A percentile compares a stretch with the other conserved stretches of the same genome.
Evolutionary conservation across 352 stramenopile genomes (phyloP).

Genomic region (Phytopythium oedochilum): DNA sequence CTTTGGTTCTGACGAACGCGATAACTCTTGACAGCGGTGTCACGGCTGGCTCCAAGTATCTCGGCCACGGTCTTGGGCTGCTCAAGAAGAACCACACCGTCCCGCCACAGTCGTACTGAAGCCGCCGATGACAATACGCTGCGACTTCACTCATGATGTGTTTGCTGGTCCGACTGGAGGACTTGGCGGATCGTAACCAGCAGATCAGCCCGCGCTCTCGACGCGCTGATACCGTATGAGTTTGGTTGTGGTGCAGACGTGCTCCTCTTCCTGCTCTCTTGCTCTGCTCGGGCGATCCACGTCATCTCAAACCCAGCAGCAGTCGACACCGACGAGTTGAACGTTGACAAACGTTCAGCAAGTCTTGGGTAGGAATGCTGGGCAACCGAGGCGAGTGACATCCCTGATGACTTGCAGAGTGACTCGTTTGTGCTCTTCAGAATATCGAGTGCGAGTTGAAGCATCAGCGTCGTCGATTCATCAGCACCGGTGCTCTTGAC

Average conservation of each 20-base stretch:
- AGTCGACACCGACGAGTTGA: conserved; percentile 1
- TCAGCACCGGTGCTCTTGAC: conserved; percentile 1
- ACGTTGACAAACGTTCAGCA: conserved; percentile 8
- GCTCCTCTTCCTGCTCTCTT: background rate
- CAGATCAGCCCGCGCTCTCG: conserved; percentile 41
- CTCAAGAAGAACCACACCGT: conserved; percentile 77
- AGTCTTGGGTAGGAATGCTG: background rate
- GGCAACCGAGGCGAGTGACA: background rate
- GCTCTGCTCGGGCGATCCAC: background rate
- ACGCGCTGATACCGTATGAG: conserved; percentile 48
- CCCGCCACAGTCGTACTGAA: conserved; percentile 11
- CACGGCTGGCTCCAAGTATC: conserved; percentile 58
- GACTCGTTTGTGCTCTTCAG: conserved; percentile 5
- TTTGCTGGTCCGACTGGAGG: conserved; percentile 28
- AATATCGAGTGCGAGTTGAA: conserved; percentile 12
- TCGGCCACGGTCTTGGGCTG: conserved; percentile 66
- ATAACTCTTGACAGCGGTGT: conserved; percentile 24
- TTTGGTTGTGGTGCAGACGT: conserved; percentile 10
- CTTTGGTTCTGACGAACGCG: background rate
- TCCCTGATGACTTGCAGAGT: conserved; percentile 4
- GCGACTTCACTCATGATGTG: background rate
- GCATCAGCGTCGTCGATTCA: background rate
- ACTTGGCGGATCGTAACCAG: conserved; percentile 43
- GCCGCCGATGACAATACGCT: background rate
- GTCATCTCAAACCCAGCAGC: conserved; percentile 9